phyloP scores from a whole-genome alignment of 2,329 filamentous ascomycete species.

The Monilinia fructicola region DNA sequence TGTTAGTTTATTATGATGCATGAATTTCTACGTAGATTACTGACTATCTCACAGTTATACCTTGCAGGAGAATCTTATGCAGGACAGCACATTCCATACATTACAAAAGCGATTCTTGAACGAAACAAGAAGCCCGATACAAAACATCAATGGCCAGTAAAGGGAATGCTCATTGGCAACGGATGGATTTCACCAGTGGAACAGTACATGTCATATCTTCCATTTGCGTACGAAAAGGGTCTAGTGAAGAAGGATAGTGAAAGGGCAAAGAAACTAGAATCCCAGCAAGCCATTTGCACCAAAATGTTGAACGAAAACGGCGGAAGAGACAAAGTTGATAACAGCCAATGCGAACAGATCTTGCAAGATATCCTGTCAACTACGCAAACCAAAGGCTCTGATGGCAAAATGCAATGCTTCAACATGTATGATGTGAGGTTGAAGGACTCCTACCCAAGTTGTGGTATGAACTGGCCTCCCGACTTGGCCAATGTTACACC shows the following conservation, averaged over 20 bases:
- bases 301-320: conserved; percentile 58
- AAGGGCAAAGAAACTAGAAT: conserved; percentile 63
- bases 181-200: conserved; percentile 92
- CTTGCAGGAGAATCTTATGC: conserved; percentile 95
- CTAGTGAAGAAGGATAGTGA: conserved; percentile 68
- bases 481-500: conserved; percentile 76
- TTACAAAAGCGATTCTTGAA: conserved; percentile 84
- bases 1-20: conserved; percentile 56
- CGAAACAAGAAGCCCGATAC: conserved; percentile 67
- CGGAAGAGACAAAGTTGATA: conserved; percentile 63
- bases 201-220: conserved; percentile 85
- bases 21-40: conserved; percentile 11
- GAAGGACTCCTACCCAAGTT: conserved; percentile 74
- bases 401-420: conserved; percentile 61
- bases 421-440: conserved; percentile 99
- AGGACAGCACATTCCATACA: conserved; percentile 95
- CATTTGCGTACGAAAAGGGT: conserved; percentile 74
- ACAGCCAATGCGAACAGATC: conserved; percentile 71
- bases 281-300: conserved; percentile 67
- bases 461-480: conserved; percentile 97
- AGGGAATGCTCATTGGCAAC: conserved; percentile 90
- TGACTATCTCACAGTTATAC: conserved; percentile 65
- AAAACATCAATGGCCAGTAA: conserved; percentile 68
- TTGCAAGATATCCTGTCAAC: conserved; percentile 69
- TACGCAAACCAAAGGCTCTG: conserved; percentile 56